A percentile compares a stretch with the other conserved stretches of the same genome.
These are phyloP conservation scores for Tolypocladium inflatum DNA, from an alignment of 2,329 filamentous ascomycete genomes.

Conservation along the genomic window DNA sequence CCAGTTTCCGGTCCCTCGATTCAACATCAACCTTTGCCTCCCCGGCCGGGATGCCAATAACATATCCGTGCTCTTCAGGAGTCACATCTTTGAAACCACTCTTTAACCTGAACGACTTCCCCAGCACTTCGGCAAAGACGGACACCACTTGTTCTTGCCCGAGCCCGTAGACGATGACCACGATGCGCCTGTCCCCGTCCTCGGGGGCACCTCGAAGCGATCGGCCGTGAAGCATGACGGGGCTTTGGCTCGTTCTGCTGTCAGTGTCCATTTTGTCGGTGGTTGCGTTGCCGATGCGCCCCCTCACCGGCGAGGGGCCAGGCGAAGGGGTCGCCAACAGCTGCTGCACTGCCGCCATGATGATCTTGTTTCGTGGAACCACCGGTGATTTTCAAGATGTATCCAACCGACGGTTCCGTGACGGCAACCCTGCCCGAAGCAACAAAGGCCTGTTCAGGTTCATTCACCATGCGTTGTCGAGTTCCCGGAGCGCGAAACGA, in stretches of 20 bases:
- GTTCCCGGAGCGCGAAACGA: too few relatives aligned
- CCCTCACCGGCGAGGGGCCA: conserved; percentile 12
- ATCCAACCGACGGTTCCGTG: not conserved
- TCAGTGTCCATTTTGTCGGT: conserved; percentile 22
- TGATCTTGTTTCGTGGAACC: not conserved
- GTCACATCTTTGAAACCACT: conserved; percentile 44
- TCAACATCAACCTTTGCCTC: conserved; percentile 49
- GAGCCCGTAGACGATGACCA: conserved; percentile 58
- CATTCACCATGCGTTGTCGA: not conserved
- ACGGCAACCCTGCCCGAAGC: not conserved
- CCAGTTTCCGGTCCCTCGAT: conserved; percentile 44
- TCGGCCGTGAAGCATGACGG: conserved; percentile 23
- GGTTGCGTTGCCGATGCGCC: conserved; percentile 12
- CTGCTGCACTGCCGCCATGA: conserved; percentile 30
- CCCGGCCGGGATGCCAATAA: conserved; percentile 54
- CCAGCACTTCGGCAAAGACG: conserved; percentile 69
- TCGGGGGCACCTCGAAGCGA: conserved; percentile 36
- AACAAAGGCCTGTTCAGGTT: not conserved
- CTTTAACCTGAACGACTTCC: conserved; percentile 58
- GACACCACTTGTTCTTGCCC: conserved; percentile 67
- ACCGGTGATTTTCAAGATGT: not conserved
- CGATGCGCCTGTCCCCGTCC: conserved; percentile 47
- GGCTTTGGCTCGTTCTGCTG: conserved; percentile 22
- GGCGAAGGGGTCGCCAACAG: conserved; percentile 23
- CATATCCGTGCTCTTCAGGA: conserved; percentile 47